Evolutionary conservation across 179 eudicot genomes (phyloP).

Genomic region (Vitellaria paradoxa): DNA sequence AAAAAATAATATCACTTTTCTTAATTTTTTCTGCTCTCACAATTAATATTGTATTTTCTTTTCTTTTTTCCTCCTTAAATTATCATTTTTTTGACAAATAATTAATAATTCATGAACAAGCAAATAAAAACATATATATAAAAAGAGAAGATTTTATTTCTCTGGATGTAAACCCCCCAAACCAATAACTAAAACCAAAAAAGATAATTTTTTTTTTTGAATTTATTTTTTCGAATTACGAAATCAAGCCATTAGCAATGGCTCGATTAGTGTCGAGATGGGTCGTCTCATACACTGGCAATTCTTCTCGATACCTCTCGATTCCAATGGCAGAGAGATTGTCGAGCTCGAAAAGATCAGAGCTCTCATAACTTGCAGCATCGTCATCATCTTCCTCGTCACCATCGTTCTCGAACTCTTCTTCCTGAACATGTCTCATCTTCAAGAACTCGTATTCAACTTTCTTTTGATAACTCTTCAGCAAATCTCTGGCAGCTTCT

Average conservation of each 20-base stretch:
- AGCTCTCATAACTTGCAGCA: constrained; percentile 67
- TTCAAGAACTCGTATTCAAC: constrained; percentile 17
- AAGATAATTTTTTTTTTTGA: not conserved
- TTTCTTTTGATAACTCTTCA: constrained; percentile 47
- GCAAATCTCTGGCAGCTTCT: constrained; percentile 60
- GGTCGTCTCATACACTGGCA: constrained; percentile 93
- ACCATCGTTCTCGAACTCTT: constrained; percentile 4
- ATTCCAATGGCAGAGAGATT: constrained; percentile 60
- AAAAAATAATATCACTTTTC: too few species aligned
- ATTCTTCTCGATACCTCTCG: constrained; percentile 60
- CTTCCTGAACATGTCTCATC: not conserved
- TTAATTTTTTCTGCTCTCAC: too few species aligned
- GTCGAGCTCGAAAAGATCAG: constrained; percentile 87
- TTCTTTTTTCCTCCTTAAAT: too few species aligned
- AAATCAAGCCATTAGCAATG: constrained; percentile 59
- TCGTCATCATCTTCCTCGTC: constrained; percentile 49
- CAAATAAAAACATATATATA: too few species aligned
- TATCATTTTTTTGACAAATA: not conserved
- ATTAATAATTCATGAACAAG: not conserved
- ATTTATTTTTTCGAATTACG: not conserved
- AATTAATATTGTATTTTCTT: too few species aligned
- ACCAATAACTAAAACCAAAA: constrained; percentile 16
- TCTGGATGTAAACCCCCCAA: constrained; percentile 32
- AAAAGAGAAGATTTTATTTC: constrained; percentile 8
- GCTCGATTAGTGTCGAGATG: constrained; percentile 63